Evolutionary conservation across 169 alveolate genomes (phyloP).

Genomic region (Plasmodium inui): DNA sequence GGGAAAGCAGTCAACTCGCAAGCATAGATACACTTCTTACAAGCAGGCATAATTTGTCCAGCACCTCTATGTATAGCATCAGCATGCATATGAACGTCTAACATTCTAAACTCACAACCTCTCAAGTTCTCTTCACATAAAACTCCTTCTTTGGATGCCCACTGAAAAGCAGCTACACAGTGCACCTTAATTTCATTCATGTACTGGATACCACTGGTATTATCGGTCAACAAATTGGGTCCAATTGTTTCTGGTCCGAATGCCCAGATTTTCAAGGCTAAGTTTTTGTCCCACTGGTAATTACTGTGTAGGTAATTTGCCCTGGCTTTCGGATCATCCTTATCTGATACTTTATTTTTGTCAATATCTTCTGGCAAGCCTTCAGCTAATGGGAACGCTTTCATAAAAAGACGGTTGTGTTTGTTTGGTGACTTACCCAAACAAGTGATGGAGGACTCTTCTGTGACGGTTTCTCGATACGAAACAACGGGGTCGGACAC

Average conservation of each 20-base stretch:
- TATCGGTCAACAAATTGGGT: slow-evolving; percentile 97
- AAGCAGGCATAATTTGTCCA: slow-evolving; percentile 98
- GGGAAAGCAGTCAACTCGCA: slow-evolving; percentile 97
- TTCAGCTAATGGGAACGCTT: slow-evolving; percentile 97
- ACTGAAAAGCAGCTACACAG: slow-evolving; percentile 98
- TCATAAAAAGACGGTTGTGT: slow-evolving; percentile 98
- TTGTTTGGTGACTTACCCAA: slow-evolving; percentile 99
- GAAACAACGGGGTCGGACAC: slow-evolving; percentile 99
- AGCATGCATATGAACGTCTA: slow-evolving; percentile 98
- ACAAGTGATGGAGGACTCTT: slow-evolving; percentile 93
- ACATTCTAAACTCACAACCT: slow-evolving; percentile 97
- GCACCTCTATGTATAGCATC: slow-evolving; percentile 99
- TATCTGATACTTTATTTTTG: slow-evolving; percentile 92
- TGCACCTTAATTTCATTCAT: slow-evolving; percentile 99
- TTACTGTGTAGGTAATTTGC: slow-evolving; percentile 94
- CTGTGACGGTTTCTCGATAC: slow-evolving; percentile 98
- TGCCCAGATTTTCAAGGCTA: slow-evolving; percentile 98
- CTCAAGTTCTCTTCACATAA: slow-evolving; percentile 99
- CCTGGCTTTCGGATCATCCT: slow-evolving; percentile 97
- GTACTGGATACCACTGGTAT: slow-evolving; percentile 98
- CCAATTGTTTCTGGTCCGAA: slow-evolving; percentile 99
- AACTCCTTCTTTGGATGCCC: slow-evolving; percentile 99
- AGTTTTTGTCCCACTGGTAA: slow-evolving; percentile 98
- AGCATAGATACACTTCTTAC: slow-evolving; percentile 98
- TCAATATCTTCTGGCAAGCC: slow-evolving; percentile 97